phyloP scores from a whole-genome alignment of 75 land plant genomes.

The Sequoiadendron giganteum region DNA sequence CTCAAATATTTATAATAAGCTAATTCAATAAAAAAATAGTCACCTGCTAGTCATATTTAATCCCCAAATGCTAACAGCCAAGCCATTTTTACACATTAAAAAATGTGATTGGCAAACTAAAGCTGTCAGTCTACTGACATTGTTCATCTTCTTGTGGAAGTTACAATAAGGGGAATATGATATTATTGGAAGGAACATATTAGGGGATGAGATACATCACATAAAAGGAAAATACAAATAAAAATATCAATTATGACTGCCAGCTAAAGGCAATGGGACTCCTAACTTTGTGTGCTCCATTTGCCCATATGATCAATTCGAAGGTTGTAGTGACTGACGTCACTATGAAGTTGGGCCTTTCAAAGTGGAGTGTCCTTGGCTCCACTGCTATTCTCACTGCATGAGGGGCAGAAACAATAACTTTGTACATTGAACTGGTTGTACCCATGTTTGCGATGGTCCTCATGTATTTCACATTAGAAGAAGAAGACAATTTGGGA shows the following conservation, averaged over 20 bases:
- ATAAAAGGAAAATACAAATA: no score
- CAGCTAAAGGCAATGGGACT: constrained; percentile 44
- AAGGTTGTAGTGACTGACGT: neutral
- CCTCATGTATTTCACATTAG: constrained; percentile 35
- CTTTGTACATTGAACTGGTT: constrained; percentile 34
- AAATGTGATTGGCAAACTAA: no score
- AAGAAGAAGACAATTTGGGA: neutral
- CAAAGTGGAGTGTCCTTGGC: constrained; percentile 52
- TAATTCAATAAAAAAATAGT: no score
- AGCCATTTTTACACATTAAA: no score
- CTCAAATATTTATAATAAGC: no score
- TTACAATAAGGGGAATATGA: no score
- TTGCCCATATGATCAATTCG: constrained; percentile 48
- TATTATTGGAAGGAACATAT: no score
- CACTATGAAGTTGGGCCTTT: constrained; percentile 18
- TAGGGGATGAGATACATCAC: no score
- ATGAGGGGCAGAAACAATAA: constrained; percentile 35
- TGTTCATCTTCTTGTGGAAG: no score
- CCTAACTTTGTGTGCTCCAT: constrained; percentile 53
- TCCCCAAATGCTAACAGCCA: no score
- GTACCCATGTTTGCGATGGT: constrained; percentile 62
- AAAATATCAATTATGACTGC: neutral
- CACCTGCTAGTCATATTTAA: no score
- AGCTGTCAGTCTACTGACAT: no score
- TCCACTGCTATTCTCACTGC: constrained; percentile 33